Conservation (phyloP, 331 rosid species). For the Acacia concinna region DNA sequence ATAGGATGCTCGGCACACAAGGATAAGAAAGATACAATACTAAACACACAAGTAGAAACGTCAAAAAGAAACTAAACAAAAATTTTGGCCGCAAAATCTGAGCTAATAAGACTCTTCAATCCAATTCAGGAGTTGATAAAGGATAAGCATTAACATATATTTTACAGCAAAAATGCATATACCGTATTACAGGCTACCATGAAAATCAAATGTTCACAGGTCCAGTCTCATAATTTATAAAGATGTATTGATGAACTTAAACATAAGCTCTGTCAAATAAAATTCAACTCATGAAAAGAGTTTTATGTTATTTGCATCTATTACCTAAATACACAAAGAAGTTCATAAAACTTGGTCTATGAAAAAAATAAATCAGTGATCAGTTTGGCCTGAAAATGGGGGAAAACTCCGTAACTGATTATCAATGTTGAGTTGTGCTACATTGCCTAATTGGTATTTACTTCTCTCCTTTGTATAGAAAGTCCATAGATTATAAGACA, state of each 20-base stretch:
- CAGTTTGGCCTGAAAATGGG: background rate
- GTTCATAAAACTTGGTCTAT: background rate
- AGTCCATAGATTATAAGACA: background rate
- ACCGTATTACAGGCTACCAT: background rate
- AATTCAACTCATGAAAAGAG: background rate
- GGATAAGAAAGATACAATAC: background rate
- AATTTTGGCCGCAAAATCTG: background rate
- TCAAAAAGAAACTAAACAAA: background rate
- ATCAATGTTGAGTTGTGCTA: background rate
- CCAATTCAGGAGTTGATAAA: background rate
- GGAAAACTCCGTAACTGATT: background rate
- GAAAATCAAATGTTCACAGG: background rate
- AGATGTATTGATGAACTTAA: too few relatives aligned
- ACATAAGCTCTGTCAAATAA: background rate
- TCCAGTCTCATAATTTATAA: background rate
- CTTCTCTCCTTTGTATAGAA: background rate
- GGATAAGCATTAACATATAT: background rate
- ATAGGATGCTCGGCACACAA: conserved; percentile 14
- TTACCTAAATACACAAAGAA: background rate
- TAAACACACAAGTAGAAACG: background rate
- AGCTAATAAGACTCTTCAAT: background rate
- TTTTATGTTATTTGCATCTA: background rate
- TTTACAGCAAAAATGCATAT: background rate
- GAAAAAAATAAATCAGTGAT: background rate
- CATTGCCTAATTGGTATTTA: background rate